Evolutionary conservation across 257 asterid species (phyloP), one percentile per base, ranked within the genome.

Genomic region (Lycium barbarum): DNA sequence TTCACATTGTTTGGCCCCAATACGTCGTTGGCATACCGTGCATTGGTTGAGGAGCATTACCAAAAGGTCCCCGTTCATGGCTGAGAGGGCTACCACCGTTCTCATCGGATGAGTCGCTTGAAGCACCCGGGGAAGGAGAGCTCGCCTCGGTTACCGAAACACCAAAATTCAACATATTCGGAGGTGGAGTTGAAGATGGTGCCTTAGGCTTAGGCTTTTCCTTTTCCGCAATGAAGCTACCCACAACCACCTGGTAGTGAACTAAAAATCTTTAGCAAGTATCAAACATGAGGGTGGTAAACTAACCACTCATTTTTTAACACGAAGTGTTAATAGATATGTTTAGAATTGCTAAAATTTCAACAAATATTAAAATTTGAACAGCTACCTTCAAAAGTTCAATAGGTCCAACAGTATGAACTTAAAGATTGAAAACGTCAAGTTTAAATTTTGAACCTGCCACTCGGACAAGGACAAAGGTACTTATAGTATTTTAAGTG

Each of bases 151-250:
- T 51, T 10, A 40, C 82, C 38, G 35, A 92, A 9, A 88, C 91
- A 43, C 93, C 92, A 53, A 94, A 95, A 72, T 87, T 91, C 88
- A 90, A 67, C 93, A 90, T 89, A 74, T 89, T 86, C 5, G 96
- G 67, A 70, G 92, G 79, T 65, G 90, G 86, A 9, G 49, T 15
- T 38, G 20, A 63, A 1, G 94, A 79, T 17, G 93, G 62, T 9
- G 86, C 26, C 15, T 70, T 88, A 9, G 85, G 49, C 71, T 94
- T 95, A 6, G 93, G 71, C 73, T 88, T 91, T 80, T 93, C 94
- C 14, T 91, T 97, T 9, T 94, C 95, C 3, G 94, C 93, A 82
- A 93, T 90, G 90, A 94, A 95, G 91, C 98, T 95, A 49, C 98
- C 98, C 2, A 95, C 97, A 7, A 95, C 87, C 79, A 95, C 93